Evolutionary conservation across 768 basidiomycete genomes (phyloP).

Genomic region (Lactarius evosmus): DNA sequence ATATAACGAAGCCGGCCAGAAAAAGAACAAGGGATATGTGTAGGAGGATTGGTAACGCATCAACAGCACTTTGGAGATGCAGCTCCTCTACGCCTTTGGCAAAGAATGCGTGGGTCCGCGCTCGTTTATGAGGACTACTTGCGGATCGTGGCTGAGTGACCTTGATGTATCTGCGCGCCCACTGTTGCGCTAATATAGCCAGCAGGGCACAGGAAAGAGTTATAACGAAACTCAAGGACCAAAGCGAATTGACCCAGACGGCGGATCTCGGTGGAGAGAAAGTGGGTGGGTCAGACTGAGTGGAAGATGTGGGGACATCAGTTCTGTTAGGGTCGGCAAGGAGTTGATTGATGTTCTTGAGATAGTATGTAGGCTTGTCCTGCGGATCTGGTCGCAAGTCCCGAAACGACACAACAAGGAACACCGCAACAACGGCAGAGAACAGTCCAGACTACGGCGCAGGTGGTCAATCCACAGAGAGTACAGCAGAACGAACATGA

Average conservation of each 20-base stretch:
- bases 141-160: not conserved
- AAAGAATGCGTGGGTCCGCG: not conserved
- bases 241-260: not conserved
- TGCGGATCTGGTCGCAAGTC: not conserved
- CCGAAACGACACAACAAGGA: not conserved
- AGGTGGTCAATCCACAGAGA: not conserved
- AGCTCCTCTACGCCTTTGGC: constrained; percentile 2
- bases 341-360: not conserved
- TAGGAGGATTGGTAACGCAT: constrained; percentile 8
- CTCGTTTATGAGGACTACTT: not conserved
- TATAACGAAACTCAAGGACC: not conserved
- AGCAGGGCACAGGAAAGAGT: not conserved
- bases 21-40: constrained; percentile 18
- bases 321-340: not conserved
- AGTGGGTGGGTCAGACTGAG: not conserved
- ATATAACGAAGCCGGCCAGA: constrained; percentile 11
- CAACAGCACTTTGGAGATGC: not conserved
- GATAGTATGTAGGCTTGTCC: not conserved
- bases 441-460: not conserved
- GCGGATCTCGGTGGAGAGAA: not conserved
- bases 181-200: not conserved
- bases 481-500: not conserved
- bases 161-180: not conserved
- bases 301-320: not conserved
- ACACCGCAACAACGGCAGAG: not conserved